These are phyloP conservation scores for Cadophora malorum DNA, from an alignment of 2,329 filamentous ascomycete species.

Conservation along the genomic window DNA sequence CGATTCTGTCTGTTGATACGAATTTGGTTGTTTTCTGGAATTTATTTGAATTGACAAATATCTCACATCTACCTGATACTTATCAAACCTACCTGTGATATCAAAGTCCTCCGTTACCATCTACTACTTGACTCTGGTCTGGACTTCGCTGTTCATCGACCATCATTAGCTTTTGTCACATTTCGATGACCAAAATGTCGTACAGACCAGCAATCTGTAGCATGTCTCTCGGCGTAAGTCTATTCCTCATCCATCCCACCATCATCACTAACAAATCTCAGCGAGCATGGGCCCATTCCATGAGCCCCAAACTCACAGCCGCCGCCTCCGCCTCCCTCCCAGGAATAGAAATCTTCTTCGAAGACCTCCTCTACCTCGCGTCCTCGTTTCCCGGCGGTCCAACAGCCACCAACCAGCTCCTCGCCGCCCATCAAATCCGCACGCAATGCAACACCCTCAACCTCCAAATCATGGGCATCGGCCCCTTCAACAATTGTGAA, in stretches of 20 bases:
- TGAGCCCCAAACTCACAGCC: slow-evolving; percentile 71
- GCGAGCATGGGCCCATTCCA: slow-evolving; percentile 70
- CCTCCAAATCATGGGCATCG: slow-evolving; percentile 60
- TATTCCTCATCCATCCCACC: background rate
- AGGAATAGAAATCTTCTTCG: slow-evolving; percentile 79
- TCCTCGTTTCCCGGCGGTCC: slow-evolving; percentile 34
- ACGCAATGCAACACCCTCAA: slow-evolving; percentile 61
- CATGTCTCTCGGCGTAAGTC: slow-evolving; percentile 71
- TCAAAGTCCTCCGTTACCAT: background rate
- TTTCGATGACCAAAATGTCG: slow-evolving; percentile 48
- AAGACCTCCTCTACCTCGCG: slow-evolving; percentile 72
- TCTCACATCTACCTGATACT: background rate
- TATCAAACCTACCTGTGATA: background rate
- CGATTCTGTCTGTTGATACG: background rate
- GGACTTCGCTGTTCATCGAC: slow-evolving; percentile 1
- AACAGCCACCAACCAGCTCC: slow-evolving; percentile 53
- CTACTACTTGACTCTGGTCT: background rate
- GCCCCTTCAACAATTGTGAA: slow-evolving; percentile 80
- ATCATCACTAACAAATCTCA: slow-evolving; percentile 54
- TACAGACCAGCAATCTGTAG: slow-evolving; percentile 74
- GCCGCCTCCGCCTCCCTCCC: slow-evolving; percentile 69
- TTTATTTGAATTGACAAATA: background rate
- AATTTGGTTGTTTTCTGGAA: background rate
- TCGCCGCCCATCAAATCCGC: slow-evolving; percentile 63
- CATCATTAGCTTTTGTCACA: background rate